These are phyloP conservation scores for Liquidambar formosana DNA, from an alignment of 164 flowering plant species.

Conservation along the genomic window DNA sequence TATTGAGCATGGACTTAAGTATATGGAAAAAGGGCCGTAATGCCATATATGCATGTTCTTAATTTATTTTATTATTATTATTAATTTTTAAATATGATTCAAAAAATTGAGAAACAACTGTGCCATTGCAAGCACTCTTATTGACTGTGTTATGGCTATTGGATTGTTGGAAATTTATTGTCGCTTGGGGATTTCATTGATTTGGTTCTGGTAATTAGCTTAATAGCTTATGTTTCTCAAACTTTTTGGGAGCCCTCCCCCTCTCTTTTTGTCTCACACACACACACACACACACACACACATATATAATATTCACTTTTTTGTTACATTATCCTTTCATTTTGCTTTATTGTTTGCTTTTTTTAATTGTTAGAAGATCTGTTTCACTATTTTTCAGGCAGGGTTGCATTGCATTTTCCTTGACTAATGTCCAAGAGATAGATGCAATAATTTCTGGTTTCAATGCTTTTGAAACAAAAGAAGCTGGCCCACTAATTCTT, in stretches of 20 bases:
- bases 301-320: too few relatives aligned
- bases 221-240: too few relatives aligned
- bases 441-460: slow-evolving; percentile 69
- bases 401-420: slow-evolving; percentile 51
- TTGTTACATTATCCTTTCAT: too few relatives aligned
- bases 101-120: neutral
- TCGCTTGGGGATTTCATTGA: too few relatives aligned
- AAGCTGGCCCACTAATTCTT: slow-evolving; percentile 75
- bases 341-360: neutral
- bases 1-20: neutral
- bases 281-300: too few relatives aligned
- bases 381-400: slow-evolving; percentile 45
- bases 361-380: slow-evolving; percentile 2
- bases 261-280: too few relatives aligned
- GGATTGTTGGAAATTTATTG: too few relatives aligned
- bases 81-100: neutral
- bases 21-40: neutral
- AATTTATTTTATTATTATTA: neutral
- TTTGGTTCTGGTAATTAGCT: too few relatives aligned
- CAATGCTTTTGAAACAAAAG: slow-evolving; percentile 54
- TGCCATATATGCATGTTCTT: neutral
- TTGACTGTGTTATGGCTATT: too few relatives aligned
- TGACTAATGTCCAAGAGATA: slow-evolving; percentile 71
- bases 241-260: too few relatives aligned
- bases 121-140: too few relatives aligned